Evolutionary conservation across 805 yeast species (phyloP).

Genomic region (Suhomyces kilbournensis): DNA sequence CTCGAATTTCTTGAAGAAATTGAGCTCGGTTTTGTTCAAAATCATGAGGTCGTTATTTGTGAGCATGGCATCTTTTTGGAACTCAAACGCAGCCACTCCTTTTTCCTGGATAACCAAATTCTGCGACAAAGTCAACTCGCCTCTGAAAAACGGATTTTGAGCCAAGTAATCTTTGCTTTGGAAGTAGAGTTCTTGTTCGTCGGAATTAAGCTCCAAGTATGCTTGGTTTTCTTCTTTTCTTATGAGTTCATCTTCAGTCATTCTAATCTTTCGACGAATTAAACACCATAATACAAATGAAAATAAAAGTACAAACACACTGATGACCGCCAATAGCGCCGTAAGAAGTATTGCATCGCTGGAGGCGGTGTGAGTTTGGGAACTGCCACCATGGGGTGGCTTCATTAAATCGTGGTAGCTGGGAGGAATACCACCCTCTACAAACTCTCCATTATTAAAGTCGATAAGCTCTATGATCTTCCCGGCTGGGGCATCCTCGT

Average conservation of each 20-base stretch:
- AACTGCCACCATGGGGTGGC: background rate
- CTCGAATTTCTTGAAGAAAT: slow-evolving; percentile 56
- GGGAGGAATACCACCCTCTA: background rate
- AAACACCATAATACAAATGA: slow-evolving; percentile 1
- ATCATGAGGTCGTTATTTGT: slow-evolving; percentile 59
- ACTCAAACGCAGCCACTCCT: slow-evolving; percentile 89
- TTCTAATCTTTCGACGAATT: background rate
- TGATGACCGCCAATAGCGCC: background rate
- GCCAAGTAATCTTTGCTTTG: slow-evolving; percentile 54
- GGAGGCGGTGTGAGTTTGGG: background rate
- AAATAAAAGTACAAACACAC: background rate
- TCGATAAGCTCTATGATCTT: background rate
- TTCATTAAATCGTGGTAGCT: background rate
- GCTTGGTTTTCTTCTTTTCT: slow-evolving; percentile 58
- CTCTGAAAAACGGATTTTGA: slow-evolving; percentile 34
- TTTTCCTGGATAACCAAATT: slow-evolving; percentile 73
- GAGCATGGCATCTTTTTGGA: slow-evolving; percentile 54
- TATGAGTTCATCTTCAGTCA: slow-evolving; percentile 52
- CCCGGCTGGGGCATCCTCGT: background rate
- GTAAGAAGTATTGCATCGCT: background rate
- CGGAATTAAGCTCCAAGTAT: slow-evolving; percentile 58
- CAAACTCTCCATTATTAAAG: background rate
- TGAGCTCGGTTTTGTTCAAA: slow-evolving; percentile 60
- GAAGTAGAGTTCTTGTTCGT: slow-evolving; percentile 67
- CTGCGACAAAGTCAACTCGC: slow-evolving; percentile 55